Evolutionary conservation across 2,329 filamentous ascomycete species (phyloP).

Genomic region (Elsinoe australis): DNA sequence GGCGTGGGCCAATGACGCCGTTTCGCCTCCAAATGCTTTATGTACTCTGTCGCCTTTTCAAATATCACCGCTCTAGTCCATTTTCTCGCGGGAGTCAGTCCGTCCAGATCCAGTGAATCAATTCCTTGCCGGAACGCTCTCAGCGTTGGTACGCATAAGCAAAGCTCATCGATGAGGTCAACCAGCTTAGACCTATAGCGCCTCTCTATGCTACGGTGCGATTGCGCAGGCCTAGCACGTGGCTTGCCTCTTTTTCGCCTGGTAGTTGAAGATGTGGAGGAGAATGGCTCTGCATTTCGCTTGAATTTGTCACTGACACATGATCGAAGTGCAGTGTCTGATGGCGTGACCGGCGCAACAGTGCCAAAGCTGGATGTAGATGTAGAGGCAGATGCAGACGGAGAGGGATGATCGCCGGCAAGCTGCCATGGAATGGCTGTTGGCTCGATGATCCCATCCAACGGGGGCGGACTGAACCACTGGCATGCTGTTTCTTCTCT

Average conservation of each 20-base stretch:
- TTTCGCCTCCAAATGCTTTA: background rate
- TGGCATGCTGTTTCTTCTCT: no score
- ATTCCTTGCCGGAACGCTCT: background rate
- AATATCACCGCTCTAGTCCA: background rate
- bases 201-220: background rate
- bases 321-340: no score
- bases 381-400: no score
- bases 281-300: no score
- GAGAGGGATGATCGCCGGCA: no score
- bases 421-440: no score
- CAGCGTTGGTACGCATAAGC: background rate
- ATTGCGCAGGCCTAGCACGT: background rate
- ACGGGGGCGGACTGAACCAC: no score
- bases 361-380: no score
- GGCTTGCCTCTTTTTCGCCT: background rate
- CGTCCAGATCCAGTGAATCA: background rate
- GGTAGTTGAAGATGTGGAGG: background rate
- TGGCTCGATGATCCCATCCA: no score
- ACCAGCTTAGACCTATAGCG: background rate
- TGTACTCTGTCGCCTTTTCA: background rate
- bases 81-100: background rate
- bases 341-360: no score
- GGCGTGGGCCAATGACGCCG: no score
- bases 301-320: no score
- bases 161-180: background rate